phyloP scores from a whole-genome alignment of 2,329 filamentous ascomycete species.

The Fusarium newnesense region DNA sequence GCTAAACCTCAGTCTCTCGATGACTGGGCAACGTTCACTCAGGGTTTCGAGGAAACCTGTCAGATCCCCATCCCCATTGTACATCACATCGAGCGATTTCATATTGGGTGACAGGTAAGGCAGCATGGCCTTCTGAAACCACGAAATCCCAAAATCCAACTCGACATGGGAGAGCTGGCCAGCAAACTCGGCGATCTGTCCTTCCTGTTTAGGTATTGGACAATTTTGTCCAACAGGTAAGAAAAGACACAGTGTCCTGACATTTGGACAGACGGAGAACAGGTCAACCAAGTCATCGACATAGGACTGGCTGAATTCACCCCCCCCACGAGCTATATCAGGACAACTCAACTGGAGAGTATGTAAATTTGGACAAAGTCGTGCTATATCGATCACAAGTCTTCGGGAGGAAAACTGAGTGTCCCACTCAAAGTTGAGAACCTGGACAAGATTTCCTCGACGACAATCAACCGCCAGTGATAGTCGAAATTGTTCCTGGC shows the following conservation, averaged over 20 bases:
- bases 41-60: background rate
- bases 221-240: fast-evolving
- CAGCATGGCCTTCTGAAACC: background rate
- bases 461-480: constrained; percentile 1
- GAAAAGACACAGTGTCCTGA: background rate
- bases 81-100: background rate
- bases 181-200: background rate
- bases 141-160: fast-evolving
- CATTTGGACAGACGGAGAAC: background rate
- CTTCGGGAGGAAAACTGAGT: background rate
- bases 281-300: background rate
- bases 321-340: fast-evolving
- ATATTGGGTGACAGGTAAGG: background rate
- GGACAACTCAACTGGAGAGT: background rate
- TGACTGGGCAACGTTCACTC: background rate
- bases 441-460: background rate
- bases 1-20: background rate
- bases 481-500: background rate
- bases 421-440: background rate
- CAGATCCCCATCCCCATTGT: too few relatives aligned
- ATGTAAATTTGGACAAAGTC: constrained; percentile 13
- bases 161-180: background rate
- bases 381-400: constrained; percentile 2
- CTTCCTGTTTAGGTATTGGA: background rate
- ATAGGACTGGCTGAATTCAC: background rate